These are phyloP conservation scores for Chlorella variabilis DNA, from an alignment of 163 green algal species.

Conservation along the genomic window DNA sequence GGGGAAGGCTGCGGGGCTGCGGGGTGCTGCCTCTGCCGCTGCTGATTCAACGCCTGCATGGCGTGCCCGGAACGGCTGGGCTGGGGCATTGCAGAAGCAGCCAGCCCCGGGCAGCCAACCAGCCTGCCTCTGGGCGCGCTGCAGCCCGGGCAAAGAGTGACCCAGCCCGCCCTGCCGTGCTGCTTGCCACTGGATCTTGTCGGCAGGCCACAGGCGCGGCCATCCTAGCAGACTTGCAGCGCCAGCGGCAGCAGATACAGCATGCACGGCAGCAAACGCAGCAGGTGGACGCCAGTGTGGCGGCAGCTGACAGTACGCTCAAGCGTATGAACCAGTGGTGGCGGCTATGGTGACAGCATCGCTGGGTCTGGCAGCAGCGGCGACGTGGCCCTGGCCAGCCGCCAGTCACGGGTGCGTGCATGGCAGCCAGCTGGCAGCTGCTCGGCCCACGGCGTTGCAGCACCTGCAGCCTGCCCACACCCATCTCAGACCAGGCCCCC, in stretches of 20 bases:
- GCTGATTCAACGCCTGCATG: neutral
- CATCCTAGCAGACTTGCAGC: conserved; percentile 67
- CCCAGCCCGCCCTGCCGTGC: neutral
- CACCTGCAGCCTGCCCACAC: no score
- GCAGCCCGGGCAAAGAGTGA: no score
- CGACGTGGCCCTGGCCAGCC: no score
- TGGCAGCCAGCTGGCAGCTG: no score
- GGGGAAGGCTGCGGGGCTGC: neutral
- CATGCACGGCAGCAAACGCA: conserved; percentile 50
- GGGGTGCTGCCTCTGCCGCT: neutral
- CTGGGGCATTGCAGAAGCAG: no score
- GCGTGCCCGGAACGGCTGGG: no score
- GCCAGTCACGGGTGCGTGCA: neutral
- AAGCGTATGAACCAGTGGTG: conserved; percentile 65
- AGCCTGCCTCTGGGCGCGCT: no score
- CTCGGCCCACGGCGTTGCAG: no score
- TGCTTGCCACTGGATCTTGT: neutral
- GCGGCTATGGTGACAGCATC: conserved; percentile 30
- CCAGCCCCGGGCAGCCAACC: no score
- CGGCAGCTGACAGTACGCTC: conserved; percentile 47
- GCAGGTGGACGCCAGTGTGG: conserved; percentile 45
- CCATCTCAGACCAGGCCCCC: no score
- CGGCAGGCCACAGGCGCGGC: conserved; percentile 59
- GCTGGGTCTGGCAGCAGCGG: neutral
- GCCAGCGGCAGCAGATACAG: conserved; percentile 69